These are phyloP conservation scores for Arthroderma sp. DNA, from an alignment of 2,329 filamentous ascomycete genomes.

Conservation along the genomic window DNA sequence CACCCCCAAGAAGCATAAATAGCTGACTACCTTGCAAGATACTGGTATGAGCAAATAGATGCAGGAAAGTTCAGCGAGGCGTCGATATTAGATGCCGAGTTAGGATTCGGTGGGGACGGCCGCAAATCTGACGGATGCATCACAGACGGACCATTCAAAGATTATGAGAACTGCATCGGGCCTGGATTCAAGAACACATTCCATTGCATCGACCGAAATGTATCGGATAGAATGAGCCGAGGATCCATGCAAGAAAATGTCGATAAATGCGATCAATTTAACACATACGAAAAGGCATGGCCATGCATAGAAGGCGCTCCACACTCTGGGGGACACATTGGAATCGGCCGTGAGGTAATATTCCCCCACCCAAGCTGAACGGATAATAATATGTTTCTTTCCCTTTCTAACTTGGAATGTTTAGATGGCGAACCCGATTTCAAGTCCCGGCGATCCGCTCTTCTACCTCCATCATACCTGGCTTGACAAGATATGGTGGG, in stretches of 20 bases:
- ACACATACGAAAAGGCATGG: background rate
- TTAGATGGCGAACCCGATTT: constrained; percentile 2
- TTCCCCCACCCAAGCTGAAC: background rate
- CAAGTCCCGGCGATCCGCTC: constrained; percentile 25
- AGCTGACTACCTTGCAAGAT: background rate
- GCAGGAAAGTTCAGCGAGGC: constrained; percentile 1
- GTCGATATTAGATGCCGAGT: background rate
- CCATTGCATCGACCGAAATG: constrained; percentile 3
- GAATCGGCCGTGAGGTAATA: constrained; percentile 2
- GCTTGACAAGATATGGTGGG: constrained; percentile 34
- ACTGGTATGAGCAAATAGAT: constrained; percentile 5
- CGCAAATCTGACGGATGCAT: constrained; percentile 1
- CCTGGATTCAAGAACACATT: background rate
- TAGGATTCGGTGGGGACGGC: constrained; percentile 4
- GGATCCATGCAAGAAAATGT: background rate
- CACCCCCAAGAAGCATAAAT: background rate
- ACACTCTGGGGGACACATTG: constrained; percentile 3
- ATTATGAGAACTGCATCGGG: constrained; percentile 1
- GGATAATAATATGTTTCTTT: background rate
- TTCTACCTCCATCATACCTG: constrained; percentile 35
- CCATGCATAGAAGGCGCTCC: constrained; percentile 1
- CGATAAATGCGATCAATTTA: background rate
- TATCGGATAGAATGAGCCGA: background rate
- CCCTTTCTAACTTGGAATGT: background rate
- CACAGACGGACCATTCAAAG: constrained; percentile 3